These are phyloP conservation scores for Monilinia fructicola DNA, from an alignment of 2,329 filamentous ascomycete species.

Conservation along the genomic window DNA sequence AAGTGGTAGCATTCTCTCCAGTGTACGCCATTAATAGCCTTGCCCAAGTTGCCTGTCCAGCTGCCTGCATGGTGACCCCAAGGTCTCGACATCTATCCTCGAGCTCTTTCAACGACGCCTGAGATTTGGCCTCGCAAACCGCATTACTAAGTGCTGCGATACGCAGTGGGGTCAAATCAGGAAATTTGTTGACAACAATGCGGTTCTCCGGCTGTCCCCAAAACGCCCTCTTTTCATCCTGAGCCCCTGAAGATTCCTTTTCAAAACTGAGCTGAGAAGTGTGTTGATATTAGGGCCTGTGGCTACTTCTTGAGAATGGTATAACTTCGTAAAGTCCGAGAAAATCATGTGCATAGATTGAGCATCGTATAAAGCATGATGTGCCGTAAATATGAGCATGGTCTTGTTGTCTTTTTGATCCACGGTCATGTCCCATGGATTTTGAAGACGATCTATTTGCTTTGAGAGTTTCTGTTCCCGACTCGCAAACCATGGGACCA, in stretches of 20 bases:
- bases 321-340: constrained; percentile 51
- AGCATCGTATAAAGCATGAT: constrained; percentile 87
- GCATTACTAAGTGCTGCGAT: constrained; percentile 40
- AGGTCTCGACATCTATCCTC: constrained; percentile 54
- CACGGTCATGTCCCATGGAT: constrained; percentile 38
- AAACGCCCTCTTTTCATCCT: constrained; percentile 49
- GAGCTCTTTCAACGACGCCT: constrained; percentile 48
- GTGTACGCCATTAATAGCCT: constrained; percentile 72
- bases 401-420: constrained; percentile 16
- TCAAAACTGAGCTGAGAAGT: constrained; percentile 49
- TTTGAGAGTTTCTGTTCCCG: neutral
- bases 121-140: constrained; percentile 44
- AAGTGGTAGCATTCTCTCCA: constrained; percentile 71
- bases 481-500: constrained; percentile 46
- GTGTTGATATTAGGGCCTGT: constrained; percentile 43
- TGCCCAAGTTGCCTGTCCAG: constrained; percentile 76
- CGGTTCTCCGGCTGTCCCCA: constrained; percentile 60
- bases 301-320: constrained; percentile 38
- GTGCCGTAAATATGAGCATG: constrained; percentile 42
- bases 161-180: constrained; percentile 66
- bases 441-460: constrained; percentile 24
- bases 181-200: constrained; percentile 68
- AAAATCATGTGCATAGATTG: constrained; percentile 68
- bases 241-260: constrained; percentile 37
- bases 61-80: constrained; percentile 73